Evolutionary conservation across 768 basidiomycete genomes (phyloP), one percentile per base, ranked within the genome.

Genomic region (Boletus fagicola): DNA sequence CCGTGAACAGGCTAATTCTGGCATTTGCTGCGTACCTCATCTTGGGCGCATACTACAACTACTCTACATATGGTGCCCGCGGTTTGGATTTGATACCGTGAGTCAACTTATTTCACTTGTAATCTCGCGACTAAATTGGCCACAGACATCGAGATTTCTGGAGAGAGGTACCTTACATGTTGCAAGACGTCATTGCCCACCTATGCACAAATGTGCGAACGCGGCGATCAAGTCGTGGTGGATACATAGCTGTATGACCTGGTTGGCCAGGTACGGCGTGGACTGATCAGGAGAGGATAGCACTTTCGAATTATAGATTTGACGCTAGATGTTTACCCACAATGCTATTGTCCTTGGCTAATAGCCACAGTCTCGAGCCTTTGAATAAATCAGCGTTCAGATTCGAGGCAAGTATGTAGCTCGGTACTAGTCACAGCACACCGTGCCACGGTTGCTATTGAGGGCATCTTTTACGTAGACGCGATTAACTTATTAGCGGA

Each of bases 131-230:
- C 51, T 56, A 8, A 64, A 49, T 48, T 42, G 15, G 8, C 16
- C 30, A 15, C 61, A 93, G 90, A 57, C 91, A 94, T 72, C 88
- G 91, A 49, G 90, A 92, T 68, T 94, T 94, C 72, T 93, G 91
- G 91, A 77, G 84, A 69, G 92, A 94, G 72, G 89, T 93, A 3
- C 92, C 92, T 5, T 92, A 90, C 62, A 88, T 94, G 84, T 70
- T 92, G 45, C 79, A 80, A 43, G 92, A 93, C 64, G 87, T 94
- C 24, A 68, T 87, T 51, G 82, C 85, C 22, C 90, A 92, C 72
- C 72, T 93, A 39, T 92, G 89, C 71, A 85, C 88, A 16, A 80
- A 80, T 44, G 81, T 89, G 40, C 85, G 87, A 49, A 84, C 86
- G 62, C 81, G 84, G 63, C 83, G 83, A 38, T 75, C 85, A 16